Evolutionary conservation across 805 yeast species (phyloP).

Genomic region (Pichia nanzhaoensis): DNA sequence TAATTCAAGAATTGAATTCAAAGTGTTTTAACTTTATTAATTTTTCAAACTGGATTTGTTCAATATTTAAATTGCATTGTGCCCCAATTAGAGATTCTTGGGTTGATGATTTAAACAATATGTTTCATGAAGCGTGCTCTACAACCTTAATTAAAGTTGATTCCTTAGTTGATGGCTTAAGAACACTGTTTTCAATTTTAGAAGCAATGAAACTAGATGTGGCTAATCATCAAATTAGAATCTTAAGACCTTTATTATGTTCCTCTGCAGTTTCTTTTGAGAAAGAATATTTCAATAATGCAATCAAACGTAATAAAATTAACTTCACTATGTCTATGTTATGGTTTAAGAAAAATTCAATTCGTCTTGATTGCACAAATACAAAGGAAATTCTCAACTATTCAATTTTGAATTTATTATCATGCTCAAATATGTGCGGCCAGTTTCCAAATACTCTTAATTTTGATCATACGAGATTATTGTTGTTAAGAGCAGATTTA

Average conservation of each 20-base stretch:
- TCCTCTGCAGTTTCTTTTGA: slow-evolving; percentile 88
- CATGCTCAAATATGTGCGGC: slow-evolving; percentile 73
- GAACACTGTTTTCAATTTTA: slow-evolving; percentile 71
- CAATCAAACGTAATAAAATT: slow-evolving; percentile 48
- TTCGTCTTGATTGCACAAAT: slow-evolving; percentile 14
- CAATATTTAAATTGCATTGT: slow-evolving; percentile 79
- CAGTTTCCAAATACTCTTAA: slow-evolving; percentile 80
- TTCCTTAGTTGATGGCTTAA: slow-evolving; percentile 65
- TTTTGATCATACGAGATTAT: slow-evolving; percentile 76
- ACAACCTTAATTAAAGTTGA: slow-evolving; percentile 19
- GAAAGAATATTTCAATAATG: slow-evolving; percentile 65
- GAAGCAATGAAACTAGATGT: slow-evolving; percentile 95
- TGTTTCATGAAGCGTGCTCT: slow-evolving; percentile 41
- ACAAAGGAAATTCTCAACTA: slow-evolving; percentile 35
- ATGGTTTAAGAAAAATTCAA: slow-evolving; percentile 51
- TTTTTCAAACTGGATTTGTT: slow-evolving; percentile 67
- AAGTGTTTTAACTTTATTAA: slow-evolving; percentile 68
- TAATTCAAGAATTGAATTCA: slow-evolving; percentile 66
- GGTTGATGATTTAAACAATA: slow-evolving; percentile 74
- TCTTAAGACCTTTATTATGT: slow-evolving; percentile 73
- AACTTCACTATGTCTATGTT: slow-evolving; percentile 52
- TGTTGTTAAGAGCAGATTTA: slow-evolving; percentile 75
- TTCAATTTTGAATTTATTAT: slow-evolving; percentile 55
- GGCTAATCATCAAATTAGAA: slow-evolving; percentile 88
- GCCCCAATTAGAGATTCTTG: slow-evolving; percentile 93